Percentiles rank a stretch among this genome's conserved stretches.
Conservation (phyloP, 169 alveolate species). For the Toxoplasma gondii region DNA sequence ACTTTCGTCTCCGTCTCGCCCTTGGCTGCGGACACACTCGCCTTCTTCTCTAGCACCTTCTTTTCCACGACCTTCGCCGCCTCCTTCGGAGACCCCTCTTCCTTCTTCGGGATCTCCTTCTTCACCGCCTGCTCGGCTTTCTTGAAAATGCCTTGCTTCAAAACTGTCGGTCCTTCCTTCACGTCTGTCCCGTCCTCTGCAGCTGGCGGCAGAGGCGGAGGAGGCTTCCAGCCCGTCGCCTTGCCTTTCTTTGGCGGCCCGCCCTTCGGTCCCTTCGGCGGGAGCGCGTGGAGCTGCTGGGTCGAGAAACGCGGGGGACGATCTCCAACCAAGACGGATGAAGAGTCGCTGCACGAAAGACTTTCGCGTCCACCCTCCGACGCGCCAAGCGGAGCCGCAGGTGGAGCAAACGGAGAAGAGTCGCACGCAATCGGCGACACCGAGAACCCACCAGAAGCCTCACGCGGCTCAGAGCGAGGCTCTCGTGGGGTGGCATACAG, state of each 20-base stretch:
- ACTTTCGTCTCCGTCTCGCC: not conserved
- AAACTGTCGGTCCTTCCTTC: not conserved
- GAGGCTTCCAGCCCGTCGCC: constrained; percentile 28
- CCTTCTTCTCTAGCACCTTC: no score
- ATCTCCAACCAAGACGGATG: not conserved
- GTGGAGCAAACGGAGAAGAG: no score
- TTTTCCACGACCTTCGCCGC: not conserved
- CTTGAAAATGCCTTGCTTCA: constrained; percentile 36
- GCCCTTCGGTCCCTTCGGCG: constrained; percentile 53
- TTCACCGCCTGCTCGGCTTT: not conserved
- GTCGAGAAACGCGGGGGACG: not conserved
- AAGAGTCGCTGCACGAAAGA: not conserved
- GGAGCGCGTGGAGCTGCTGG: constrained; percentile 29
- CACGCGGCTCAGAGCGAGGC: no score
- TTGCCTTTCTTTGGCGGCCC: constrained; percentile 46
- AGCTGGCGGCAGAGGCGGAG: constrained; percentile 22
- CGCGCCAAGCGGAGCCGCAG: no score
- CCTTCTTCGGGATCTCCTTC: not conserved
- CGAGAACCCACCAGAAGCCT: not conserved
- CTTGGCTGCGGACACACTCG: not conserved
- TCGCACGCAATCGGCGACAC: no score
- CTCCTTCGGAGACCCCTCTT: not conserved
- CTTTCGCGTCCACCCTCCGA: not conserved
- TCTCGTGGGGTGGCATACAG: no score
- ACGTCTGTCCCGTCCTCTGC: not conserved